Conservation (phyloP, 2,329 filamentous ascomycete species). For the Phaeophleospora eucalypticola region DNA sequence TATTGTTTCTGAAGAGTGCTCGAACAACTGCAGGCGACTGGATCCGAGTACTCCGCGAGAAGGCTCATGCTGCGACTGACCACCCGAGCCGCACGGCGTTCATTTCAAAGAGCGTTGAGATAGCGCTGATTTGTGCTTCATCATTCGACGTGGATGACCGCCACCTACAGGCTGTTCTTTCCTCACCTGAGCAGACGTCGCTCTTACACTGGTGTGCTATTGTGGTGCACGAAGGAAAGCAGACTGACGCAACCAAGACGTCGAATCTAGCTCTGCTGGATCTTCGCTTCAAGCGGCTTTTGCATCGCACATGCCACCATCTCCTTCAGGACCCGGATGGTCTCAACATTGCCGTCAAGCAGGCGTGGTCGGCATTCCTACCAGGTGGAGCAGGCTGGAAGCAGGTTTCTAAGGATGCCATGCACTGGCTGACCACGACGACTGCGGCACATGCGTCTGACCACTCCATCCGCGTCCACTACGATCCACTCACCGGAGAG, state of each 20-base stretch:
- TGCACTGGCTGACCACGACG: constrained; percentile 28
- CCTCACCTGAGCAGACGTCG: constrained; percentile 10
- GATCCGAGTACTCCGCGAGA: constrained; percentile 46
- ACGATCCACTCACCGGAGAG: constrained; percentile 46
- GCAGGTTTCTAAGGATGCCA: background rate
- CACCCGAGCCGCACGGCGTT: constrained; percentile 27
- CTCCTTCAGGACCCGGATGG: constrained; percentile 8
- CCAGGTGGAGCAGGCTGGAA: constrained; percentile 13
- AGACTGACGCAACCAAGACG: background rate
- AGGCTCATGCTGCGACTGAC: constrained; percentile 41
- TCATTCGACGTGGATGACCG: constrained; percentile 39
- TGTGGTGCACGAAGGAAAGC: constrained; percentile 17
- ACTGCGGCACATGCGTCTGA: constrained; percentile 18
- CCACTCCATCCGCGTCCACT: constrained; percentile 34
- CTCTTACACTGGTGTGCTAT: constrained; percentile 22
- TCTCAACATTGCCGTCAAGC: constrained; percentile 19
- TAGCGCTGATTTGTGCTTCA: constrained; percentile 54
- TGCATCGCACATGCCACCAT: constrained; percentile 14
- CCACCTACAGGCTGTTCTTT: constrained; percentile 16
- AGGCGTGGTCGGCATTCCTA: constrained; percentile 41
- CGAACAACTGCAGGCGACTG: constrained; percentile 48
- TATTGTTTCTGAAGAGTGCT: constrained; percentile 36
- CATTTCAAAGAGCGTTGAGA: constrained; percentile 44
- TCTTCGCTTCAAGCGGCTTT: constrained; percentile 13
- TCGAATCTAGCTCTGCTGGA: constrained; percentile 1